Evolutionary conservation across 768 basidiomycete species (phyloP).

Genomic region (Pulveroboletus sp.): DNA sequence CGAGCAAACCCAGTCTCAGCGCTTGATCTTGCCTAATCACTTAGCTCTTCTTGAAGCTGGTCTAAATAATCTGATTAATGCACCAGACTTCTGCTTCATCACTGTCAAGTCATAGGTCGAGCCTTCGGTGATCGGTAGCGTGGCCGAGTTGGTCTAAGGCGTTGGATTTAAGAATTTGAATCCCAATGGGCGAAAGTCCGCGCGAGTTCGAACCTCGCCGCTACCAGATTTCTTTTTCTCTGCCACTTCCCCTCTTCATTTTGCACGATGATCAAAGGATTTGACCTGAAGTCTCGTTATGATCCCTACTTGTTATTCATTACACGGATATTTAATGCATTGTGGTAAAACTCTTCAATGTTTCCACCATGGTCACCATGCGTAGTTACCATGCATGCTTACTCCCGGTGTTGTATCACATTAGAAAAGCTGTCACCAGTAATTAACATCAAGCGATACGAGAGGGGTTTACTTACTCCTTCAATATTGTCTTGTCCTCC

Average conservation of each 20-base stretch:
- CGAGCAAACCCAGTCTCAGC: too few relatives aligned
- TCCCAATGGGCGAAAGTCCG: constrained; percentile 81
- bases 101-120: not conserved
- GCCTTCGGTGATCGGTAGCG: constrained; percentile 43
- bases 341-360: not conserved
- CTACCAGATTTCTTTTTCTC: constrained; percentile 46
- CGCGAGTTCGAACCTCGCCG: constrained; percentile 92
- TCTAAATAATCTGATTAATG: too few relatives aligned
- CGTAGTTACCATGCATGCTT: not conserved
- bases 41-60: too few relatives aligned
- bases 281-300: not conserved
- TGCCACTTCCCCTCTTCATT: not conserved
- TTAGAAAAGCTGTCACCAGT: constrained; percentile 29
- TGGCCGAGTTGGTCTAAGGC: constrained; percentile 91
- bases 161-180: constrained; percentile 82
- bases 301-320: not conserved
- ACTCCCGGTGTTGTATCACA: too few relatives aligned
- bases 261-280: not conserved
- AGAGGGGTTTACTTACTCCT: constrained; percentile 26
- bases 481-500: constrained; percentile 62
- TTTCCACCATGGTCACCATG: not conserved
- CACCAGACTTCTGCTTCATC: not conserved
- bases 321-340: not conserved
- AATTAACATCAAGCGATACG: constrained; percentile 4
- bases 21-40: too few relatives aligned